phyloP scores from a whole-genome alignment of 163 green algal genomes.

The Chlamydomonas reinhardtii region DNA sequence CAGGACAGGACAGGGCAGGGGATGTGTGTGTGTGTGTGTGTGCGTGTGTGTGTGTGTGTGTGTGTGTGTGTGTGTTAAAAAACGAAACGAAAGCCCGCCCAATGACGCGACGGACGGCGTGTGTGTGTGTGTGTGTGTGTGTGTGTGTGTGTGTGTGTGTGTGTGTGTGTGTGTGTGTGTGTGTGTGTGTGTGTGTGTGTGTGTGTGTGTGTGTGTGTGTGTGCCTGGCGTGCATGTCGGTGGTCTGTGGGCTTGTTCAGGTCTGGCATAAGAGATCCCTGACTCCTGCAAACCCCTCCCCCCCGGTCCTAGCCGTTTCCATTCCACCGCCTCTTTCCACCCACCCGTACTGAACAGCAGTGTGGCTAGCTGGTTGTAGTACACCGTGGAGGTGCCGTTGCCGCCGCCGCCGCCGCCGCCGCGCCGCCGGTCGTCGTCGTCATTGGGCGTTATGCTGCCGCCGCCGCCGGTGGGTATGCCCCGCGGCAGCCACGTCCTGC shows the following conservation, averaged over 20 bases:
- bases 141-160: too few relatives aligned
- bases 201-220: too few relatives aligned
- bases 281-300: background rate
- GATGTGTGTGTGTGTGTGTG: too few relatives aligned
- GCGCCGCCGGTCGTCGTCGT: background rate
- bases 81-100: too few relatives aligned
- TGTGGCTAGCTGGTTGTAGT: slow-evolving; percentile 93
- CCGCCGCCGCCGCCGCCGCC: slow-evolving; percentile 12
- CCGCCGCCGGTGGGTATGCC: background rate
- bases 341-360: slow-evolving; percentile 85
- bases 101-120: too few relatives aligned
- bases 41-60: too few relatives aligned
- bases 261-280: too few relatives aligned
- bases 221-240: too few relatives aligned
- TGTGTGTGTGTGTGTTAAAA: background rate
- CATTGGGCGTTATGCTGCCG: slow-evolving; percentile 53
- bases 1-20: background rate
- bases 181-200: too few relatives aligned
- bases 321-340: background rate
- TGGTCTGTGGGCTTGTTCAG: too few relatives aligned
- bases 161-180: too few relatives aligned
- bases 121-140: too few relatives aligned
- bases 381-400: slow-evolving; percentile 61
- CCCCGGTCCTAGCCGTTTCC: background rate
- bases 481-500: background rate